These are phyloP conservation scores for Talaromyces proteolyticus DNA, from an alignment of 495 filamentous ascomycete species.

Conservation along the genomic window DNA sequence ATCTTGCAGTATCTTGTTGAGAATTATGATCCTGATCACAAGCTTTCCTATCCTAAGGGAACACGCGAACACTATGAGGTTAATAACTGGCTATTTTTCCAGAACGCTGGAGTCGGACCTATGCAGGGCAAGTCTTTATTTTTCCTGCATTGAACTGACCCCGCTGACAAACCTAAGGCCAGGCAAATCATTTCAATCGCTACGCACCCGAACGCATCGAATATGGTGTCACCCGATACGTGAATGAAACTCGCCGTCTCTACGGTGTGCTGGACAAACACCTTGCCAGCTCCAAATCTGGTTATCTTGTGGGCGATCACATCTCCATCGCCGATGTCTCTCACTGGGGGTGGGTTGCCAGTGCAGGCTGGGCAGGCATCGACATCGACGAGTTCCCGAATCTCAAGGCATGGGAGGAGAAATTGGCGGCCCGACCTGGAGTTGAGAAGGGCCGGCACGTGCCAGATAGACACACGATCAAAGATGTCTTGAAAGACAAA, in stretches of 20 bases:
- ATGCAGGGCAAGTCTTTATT: slow-evolving; percentile 60
- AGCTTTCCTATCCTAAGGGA: slow-evolving; percentile 73
- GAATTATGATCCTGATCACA: slow-evolving; percentile 75
- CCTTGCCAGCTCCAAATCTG: slow-evolving; percentile 54
- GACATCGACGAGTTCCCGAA: slow-evolving; percentile 73
- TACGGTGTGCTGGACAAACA: slow-evolving; percentile 76
- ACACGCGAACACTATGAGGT: slow-evolving; percentile 72
- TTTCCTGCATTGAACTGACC: neutral
- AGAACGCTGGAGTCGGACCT: slow-evolving; percentile 76
- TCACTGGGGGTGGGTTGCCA: slow-evolving; percentile 68
- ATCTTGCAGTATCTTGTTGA: slow-evolving; percentile 85
- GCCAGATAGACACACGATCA: slow-evolving; percentile 60
- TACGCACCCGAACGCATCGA: slow-evolving; percentile 85
- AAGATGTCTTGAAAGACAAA: slow-evolving; percentile 50
- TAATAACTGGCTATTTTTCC: slow-evolving; percentile 71
- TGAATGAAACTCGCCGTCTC: slow-evolving; percentile 72
- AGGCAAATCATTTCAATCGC: slow-evolving; percentile 84
- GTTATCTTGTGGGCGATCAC: slow-evolving; percentile 74
- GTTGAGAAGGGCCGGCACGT: slow-evolving; percentile 77
- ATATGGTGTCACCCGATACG: slow-evolving; percentile 80
- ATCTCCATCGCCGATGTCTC: slow-evolving; percentile 82
- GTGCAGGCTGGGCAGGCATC: slow-evolving; percentile 64
- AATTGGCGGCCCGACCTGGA: slow-evolving; percentile 57
- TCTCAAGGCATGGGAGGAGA: slow-evolving; percentile 70
- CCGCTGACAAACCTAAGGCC: slow-evolving; percentile 16